phyloP scores from a whole-genome alignment of 345 rosid species.

The Bruguiera sexangula region DNA sequence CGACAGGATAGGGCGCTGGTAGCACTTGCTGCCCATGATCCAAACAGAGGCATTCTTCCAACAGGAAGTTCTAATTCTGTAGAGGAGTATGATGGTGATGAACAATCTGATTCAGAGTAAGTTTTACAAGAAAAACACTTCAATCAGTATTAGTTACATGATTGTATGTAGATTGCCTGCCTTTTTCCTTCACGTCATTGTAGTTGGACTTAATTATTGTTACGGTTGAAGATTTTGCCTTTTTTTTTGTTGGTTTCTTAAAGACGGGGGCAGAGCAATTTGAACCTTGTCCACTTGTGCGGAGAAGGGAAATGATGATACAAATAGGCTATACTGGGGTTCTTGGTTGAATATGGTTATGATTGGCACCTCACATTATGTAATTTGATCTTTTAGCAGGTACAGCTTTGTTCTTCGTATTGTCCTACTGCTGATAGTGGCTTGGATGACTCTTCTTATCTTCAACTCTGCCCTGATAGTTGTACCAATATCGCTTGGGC shows the following conservation, averaged over 20 bases:
- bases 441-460: conserved; percentile 94
- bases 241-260: too few species aligned
- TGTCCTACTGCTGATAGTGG: conserved; percentile 77
- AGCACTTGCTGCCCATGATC: conserved; percentile 47
- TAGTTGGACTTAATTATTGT: not conserved
- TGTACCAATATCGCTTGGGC: conserved; percentile 92
- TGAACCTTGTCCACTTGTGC: too few species aligned
- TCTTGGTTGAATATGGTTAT: not conserved
- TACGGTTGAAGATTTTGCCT: too few species aligned
- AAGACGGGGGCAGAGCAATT: too few species aligned
- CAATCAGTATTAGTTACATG: not conserved
- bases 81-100: conserved; percentile 78
- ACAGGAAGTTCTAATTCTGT: conserved; percentile 37
- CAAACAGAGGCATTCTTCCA: conserved; percentile 42
- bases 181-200: not conserved
- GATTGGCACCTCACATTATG: conserved; percentile 9
- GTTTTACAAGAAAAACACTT: conserved; percentile 24
- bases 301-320: too few species aligned
- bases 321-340: not conserved
- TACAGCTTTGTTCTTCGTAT: conserved; percentile 79
- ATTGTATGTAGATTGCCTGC: not conserved
- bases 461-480: conserved; percentile 87
- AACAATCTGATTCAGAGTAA: conserved; percentile 86
- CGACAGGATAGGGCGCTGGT: conserved; percentile 67
- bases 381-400: conserved; percentile 48